Evolutionary conservation across 2,329 filamentous ascomycete species (phyloP).

Genomic region (Ophiosphaerella narmari): DNA sequence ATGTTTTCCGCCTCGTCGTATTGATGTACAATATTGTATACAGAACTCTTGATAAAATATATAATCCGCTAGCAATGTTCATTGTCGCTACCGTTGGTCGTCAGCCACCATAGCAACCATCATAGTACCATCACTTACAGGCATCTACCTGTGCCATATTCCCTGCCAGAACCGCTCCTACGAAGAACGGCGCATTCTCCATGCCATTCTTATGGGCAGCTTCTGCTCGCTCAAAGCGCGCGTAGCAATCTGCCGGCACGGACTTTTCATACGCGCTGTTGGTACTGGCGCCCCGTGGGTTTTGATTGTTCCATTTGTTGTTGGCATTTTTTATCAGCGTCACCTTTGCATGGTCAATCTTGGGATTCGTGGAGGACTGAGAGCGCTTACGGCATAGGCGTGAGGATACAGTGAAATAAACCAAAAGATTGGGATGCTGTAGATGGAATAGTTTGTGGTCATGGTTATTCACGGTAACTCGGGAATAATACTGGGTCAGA

Average conservation of each 20-base stretch:
- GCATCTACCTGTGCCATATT: conserved; percentile 42
- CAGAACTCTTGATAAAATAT: conserved; percentile 21
- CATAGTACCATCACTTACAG: conserved; percentile 7
- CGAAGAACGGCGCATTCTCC: conserved; percentile 53
- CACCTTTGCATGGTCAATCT: background rate
- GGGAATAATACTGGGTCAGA: too few species aligned
- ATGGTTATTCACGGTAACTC: conserved; percentile 5
- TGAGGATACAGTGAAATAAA: conserved; percentile 26
- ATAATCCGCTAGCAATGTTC: conserved; percentile 21
- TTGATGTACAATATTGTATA: conserved; percentile 31
- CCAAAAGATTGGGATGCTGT: conserved; percentile 32
- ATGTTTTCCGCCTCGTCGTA: conserved; percentile 17
- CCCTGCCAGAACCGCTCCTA: conserved; percentile 50
- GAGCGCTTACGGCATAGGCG: conserved; percentile 20
- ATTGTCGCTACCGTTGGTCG: conserved; percentile 16
- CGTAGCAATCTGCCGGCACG: conserved; percentile 37
- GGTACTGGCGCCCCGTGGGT: conserved; percentile 43
- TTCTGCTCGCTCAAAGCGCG: conserved; percentile 49
- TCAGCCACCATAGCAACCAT: background rate
- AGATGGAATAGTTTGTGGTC: conserved; percentile 30
- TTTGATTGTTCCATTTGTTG: conserved; percentile 48
- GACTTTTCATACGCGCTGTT: conserved; percentile 39
- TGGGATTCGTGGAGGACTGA: background rate
- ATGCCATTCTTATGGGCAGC: conserved; percentile 52
- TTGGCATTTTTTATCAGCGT: conserved; percentile 13